Evolutionary conservation across 306 rosid species (phyloP).

Genomic region (Inga laurina): DNA sequence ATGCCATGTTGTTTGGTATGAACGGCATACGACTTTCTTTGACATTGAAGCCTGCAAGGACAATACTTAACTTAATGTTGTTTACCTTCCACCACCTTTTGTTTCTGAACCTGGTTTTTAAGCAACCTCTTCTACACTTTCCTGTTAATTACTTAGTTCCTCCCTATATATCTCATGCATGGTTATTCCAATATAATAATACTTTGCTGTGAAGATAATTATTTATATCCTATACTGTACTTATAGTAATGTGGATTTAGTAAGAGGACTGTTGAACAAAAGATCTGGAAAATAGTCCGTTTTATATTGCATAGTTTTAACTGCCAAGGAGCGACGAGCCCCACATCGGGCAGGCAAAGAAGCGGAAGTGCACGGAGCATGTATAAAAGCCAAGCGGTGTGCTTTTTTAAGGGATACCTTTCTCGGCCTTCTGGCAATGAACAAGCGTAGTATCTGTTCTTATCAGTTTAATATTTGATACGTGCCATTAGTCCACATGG

Average conservation of each 20-base stretch:
- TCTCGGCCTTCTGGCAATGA: not conserved
- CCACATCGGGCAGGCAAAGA: not conserved
- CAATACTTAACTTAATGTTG: not conserved
- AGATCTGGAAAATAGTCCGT: not conserved
- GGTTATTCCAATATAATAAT: not conserved
- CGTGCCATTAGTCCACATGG: not conserved
- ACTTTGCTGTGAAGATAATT: not conserved
- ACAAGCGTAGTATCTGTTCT: not conserved
- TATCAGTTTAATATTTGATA: not conserved
- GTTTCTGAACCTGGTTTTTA: not conserved
- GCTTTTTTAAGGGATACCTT: accelerated
- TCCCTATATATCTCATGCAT: too few relatives aligned
- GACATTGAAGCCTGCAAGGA: not conserved
- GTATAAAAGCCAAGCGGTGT: not conserved
- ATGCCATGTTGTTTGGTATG: not conserved
- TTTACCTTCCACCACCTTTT: not conserved
- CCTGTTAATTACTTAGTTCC: not conserved
- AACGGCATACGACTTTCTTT: not conserved
- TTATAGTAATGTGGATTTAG: not conserved
- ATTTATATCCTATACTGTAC: not conserved
- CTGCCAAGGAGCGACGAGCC: not conserved
- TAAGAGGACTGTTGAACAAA: not conserved
- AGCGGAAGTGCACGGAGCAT: not conserved
- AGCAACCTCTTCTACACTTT: not conserved
- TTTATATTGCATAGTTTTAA: not conserved